These are phyloP conservation scores for Skeletonema potamos DNA, from an alignment of 108 stramenopile genomes.

Conservation along the genomic window DNA sequence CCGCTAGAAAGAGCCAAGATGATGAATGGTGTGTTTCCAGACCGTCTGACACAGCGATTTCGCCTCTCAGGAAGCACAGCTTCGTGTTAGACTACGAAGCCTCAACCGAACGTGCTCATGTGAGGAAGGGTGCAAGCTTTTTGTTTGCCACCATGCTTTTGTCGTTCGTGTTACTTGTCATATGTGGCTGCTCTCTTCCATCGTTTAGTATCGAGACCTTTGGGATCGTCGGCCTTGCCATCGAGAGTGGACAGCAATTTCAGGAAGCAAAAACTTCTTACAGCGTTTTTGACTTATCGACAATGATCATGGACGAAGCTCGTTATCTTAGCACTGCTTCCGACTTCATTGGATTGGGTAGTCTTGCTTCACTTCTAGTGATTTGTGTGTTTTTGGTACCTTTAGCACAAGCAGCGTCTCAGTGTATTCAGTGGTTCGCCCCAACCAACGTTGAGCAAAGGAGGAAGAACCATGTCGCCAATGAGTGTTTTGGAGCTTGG, in stretches of 20 bases:
- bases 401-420: conserved; percentile 48
- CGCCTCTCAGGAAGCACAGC: conserved; percentile 19
- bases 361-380: conserved; percentile 60
- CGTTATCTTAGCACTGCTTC: conserved; percentile 47
- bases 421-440: conserved; percentile 59
- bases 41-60: neutral
- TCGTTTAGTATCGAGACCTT: conserved; percentile 67
- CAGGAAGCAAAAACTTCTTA: conserved; percentile 55
- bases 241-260: conserved; percentile 74
- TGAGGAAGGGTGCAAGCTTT: conserved; percentile 42
- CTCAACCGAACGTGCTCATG: conserved; percentile 25
- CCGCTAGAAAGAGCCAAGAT: conserved; percentile 5
- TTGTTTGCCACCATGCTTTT: conserved; percentile 24
- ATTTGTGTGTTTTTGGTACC: conserved; percentile 73
- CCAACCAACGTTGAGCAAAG: conserved; percentile 44
- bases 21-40: conserved; percentile 21
- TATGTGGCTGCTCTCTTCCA: conserved; percentile 59
- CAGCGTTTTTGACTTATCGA: conserved; percentile 57
- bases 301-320: conserved; percentile 75
- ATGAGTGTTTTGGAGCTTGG: conserved; percentile 76
- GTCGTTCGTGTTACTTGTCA: conserved; percentile 45
- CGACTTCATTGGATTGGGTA: conserved; percentile 65
- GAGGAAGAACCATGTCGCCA: conserved; percentile 26
- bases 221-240: conserved; percentile 72
- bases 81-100: conserved; percentile 50